phyloP scores from a whole-genome alignment of 495 filamentous ascomycete species.

The Aspergillus sparsus region DNA sequence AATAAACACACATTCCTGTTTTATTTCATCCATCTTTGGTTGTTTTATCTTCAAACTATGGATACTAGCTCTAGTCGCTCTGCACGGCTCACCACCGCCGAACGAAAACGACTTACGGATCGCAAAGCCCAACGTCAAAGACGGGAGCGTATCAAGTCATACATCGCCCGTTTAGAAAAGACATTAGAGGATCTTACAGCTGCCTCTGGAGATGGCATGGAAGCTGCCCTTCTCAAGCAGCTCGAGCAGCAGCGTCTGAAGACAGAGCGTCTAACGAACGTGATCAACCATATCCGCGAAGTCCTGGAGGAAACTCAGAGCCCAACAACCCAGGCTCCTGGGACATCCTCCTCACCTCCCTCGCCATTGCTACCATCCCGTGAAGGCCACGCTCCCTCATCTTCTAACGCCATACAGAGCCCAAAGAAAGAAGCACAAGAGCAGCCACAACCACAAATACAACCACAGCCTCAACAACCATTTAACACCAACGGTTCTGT shows the following conservation, averaged over 20 bases:
- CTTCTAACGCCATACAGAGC: not conserved
- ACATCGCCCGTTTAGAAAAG: conserved; percentile 17
- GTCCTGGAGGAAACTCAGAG: conserved; percentile 14
- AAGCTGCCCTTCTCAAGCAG: conserved; percentile 18
- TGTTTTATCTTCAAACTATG: not conserved
- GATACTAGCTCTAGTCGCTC: conserved; percentile 7
- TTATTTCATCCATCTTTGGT: not conserved
- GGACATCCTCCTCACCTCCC: not conserved
- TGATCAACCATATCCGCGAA: conserved; percentile 18
- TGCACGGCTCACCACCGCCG: conserved; percentile 12
- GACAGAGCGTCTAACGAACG: conserved; percentile 15
- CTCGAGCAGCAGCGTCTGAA: conserved; percentile 16
- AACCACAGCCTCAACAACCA: not conserved
- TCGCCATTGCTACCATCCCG: conserved; percentile 7
- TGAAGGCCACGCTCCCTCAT: not conserved
- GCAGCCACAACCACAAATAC: not conserved
- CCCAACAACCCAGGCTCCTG: conserved; percentile 2
- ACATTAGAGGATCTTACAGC: conserved; percentile 16
- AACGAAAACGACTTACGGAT: conserved; percentile 20
- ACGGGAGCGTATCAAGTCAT: conserved; percentile 19
- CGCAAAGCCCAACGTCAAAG: conserved; percentile 19
- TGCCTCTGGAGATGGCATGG: conserved; percentile 15
- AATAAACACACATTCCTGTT: not conserved
- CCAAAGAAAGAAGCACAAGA: not conserved
- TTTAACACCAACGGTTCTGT: not conserved